Conservation (phyloP, 1,139 yeast species). For the Protomyces inundatus region DNA sequence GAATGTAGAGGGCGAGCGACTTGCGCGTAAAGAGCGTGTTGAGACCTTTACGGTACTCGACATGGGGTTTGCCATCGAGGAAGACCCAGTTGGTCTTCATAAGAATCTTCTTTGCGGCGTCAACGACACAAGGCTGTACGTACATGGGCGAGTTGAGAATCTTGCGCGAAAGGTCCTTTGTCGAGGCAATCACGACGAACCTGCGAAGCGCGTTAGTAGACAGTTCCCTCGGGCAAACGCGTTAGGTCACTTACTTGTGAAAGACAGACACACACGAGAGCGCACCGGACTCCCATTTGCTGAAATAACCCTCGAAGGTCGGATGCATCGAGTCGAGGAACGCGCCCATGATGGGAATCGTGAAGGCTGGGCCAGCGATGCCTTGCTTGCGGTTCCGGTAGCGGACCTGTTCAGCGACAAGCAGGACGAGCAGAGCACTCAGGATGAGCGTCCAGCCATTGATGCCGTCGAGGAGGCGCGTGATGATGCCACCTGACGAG, state of each 20-base stretch:
- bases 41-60: constrained; percentile 83
- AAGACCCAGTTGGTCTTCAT: constrained; percentile 98
- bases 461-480: constrained; percentile 9
- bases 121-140: constrained; percentile 97
- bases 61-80: constrained; percentile 89
- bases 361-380: constrained; percentile 82
- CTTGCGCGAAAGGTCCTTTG: constrained; percentile 85
- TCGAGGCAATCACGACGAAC: constrained; percentile 89
- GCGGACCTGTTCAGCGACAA: constrained; percentile 40
- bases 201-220: constrained; percentile 20
- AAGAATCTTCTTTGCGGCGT: constrained; percentile 85
- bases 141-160: constrained; percentile 68
- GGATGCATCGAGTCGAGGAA: constrained; percentile 94
- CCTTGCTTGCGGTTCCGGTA: constrained; percentile 75
- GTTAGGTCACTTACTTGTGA: constrained; percentile 53
- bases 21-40: constrained; percentile 81
- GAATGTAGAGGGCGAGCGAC: constrained; percentile 78
- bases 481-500: neutral
- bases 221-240: neutral
- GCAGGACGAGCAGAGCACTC: constrained; percentile 14
- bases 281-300: constrained; percentile 93
- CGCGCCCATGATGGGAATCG: constrained; percentile 93
- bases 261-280: constrained; percentile 93
- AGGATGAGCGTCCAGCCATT: constrained; percentile 24
- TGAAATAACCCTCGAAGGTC: constrained; percentile 84